Conservation (phyloP, 495 filamentous ascomycete species). For the Neurospora sp. region DNA sequence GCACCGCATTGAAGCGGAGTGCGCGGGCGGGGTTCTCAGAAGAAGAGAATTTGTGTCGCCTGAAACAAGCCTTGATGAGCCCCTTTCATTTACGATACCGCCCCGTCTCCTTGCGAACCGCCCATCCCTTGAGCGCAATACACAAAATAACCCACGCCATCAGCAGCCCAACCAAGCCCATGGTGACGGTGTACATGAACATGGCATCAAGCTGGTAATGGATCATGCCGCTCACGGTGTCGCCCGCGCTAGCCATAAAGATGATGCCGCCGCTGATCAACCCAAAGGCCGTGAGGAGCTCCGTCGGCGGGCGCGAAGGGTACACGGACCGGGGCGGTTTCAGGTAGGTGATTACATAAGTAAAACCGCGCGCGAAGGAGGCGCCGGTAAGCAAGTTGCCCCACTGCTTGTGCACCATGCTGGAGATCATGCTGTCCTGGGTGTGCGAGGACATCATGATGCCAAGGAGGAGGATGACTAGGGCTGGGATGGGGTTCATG, state of each 20-base stretch:
- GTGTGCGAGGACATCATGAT: conserved; percentile 94
- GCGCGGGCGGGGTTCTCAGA: not conserved
- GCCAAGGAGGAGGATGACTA: conserved; percentile 77
- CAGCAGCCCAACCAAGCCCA: conserved; percentile 72
- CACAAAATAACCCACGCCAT: conserved; percentile 77
- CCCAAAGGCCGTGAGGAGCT: conserved; percentile 78
- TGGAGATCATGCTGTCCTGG: conserved; percentile 72
- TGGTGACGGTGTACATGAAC: conserved; percentile 86
- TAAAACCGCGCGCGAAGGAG: conserved; percentile 65
- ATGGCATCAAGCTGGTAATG: conserved; percentile 65
- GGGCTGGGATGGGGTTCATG: conserved; percentile 80
- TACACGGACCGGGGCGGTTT: conserved; percentile 74
- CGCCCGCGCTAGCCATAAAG: conserved; percentile 83
- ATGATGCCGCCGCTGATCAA: conserved; percentile 78
- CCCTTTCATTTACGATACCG: not conserved
- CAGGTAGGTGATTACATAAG: conserved; percentile 71
- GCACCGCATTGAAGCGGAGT: not conserved
- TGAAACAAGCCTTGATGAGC: not conserved
- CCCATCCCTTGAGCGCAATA: conserved; percentile 88
- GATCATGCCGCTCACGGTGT: conserved; percentile 70
- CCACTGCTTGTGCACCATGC: conserved; percentile 94
- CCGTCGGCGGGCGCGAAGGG: conserved; percentile 85
- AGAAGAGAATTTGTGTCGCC: not conserved
- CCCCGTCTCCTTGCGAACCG: conserved; percentile 48
- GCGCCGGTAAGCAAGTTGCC: conserved; percentile 77